phyloP scores from a whole-genome alignment of 2,329 filamentous ascomycete species.

The Colletotrichum chrysophilum region DNA sequence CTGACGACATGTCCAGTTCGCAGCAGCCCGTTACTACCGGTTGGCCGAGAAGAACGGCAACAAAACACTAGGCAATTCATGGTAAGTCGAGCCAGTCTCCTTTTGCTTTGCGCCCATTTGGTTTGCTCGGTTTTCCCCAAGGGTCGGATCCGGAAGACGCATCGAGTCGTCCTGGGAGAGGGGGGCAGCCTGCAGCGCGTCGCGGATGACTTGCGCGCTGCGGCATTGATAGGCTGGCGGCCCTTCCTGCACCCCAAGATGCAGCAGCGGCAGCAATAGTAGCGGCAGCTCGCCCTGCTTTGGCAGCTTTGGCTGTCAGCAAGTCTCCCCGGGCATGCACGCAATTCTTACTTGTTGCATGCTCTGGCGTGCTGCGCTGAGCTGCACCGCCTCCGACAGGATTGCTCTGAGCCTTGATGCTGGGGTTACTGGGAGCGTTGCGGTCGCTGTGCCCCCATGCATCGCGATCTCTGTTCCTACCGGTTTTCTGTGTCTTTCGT shows the following conservation, averaged over 20 bases:
- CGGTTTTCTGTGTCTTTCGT: background rate
- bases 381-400: background rate
- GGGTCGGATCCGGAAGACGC: background rate
- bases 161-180: background rate
- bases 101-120: slow-evolving; percentile 14
- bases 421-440: background rate
- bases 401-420: background rate
- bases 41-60: slow-evolving; percentile 87
- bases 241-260: background rate
- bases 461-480: background rate
- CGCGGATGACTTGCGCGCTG: slow-evolving; percentile 32
- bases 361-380: background rate
- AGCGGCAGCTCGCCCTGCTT: slow-evolving; percentile 13
- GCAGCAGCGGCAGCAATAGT: background rate
- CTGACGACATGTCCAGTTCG: slow-evolving; percentile 66
- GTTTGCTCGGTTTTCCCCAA: slow-evolving; percentile 12
- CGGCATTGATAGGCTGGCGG: slow-evolving; percentile 38
- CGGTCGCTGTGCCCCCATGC: background rate
- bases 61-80: slow-evolving; percentile 92
- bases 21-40: slow-evolving; percentile 88
- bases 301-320: background rate
- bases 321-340: slow-evolving; percentile 2
- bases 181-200: slow-evolving; percentile 24
- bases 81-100: slow-evolving; percentile 66
- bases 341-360: background rate